Conservation (phyloP, 2,329 filamentous ascomycete species). For the Cercospora sojina region DNA sequence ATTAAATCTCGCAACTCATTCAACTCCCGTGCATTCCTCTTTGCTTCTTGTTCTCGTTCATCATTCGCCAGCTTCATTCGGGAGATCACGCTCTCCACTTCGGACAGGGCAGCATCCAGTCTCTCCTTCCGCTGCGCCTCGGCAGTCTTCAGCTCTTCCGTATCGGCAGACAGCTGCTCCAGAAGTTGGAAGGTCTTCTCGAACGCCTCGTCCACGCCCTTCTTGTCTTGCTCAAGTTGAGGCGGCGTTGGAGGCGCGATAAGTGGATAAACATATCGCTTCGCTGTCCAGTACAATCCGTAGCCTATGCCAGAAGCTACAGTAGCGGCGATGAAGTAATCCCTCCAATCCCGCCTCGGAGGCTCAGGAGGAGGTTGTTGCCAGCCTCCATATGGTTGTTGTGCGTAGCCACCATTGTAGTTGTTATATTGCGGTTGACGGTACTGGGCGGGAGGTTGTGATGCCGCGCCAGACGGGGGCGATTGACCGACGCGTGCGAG, state of each 20-base stretch:
- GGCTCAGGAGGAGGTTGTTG: slow-evolving; percentile 53
- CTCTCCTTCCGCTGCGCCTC: slow-evolving; percentile 82
- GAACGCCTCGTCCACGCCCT: slow-evolving; percentile 88
- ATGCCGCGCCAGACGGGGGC: slow-evolving; percentile 43
- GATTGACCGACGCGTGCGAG: slow-evolving; percentile 71
- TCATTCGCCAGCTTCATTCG: slow-evolving; percentile 80
- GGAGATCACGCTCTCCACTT: slow-evolving; percentile 78
- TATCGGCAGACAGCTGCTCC: slow-evolving; percentile 89
- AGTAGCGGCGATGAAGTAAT: slow-evolving; percentile 99
- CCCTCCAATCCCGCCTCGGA: slow-evolving; percentile 88
- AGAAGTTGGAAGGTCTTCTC: slow-evolving; percentile 86
- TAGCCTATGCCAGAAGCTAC: slow-evolving; percentile 88
- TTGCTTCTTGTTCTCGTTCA: slow-evolving; percentile 81
- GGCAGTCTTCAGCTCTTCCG: slow-evolving; percentile 78
- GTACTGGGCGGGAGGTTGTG: slow-evolving; percentile 46
- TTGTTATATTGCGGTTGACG: slow-evolving; percentile 38
- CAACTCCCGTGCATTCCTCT: slow-evolving; percentile 83
- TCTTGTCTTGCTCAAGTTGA: slow-evolving; percentile 91
- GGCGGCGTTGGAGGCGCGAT: slow-evolving; percentile 92
- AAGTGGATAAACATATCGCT: slow-evolving; percentile 88
- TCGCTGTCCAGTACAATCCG: slow-evolving; percentile 81
- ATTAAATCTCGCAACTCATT: slow-evolving; percentile 78
- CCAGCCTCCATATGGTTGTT: slow-evolving; percentile 45
- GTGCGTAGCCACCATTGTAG: slow-evolving; percentile 33
- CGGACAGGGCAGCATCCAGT: slow-evolving; percentile 75